phyloP scores from a whole-genome alignment of 179 eudicot genomes.

The Patellifolia procumbens region DNA sequence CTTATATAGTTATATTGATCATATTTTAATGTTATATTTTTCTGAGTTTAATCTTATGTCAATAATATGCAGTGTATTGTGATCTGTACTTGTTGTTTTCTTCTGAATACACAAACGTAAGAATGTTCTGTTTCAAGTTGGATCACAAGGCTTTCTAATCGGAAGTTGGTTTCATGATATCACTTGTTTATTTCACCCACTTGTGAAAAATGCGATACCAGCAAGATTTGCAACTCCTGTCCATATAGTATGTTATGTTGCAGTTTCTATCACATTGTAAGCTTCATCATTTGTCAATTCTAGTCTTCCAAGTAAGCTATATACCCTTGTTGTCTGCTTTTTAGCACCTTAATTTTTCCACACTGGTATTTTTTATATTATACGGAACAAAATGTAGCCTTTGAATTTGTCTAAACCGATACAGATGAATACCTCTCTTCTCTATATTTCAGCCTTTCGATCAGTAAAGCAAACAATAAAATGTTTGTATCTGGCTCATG shows the following conservation, averaged over 20 bases:
- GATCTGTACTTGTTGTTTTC: not conserved
- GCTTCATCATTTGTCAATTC: not conserved
- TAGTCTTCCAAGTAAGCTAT: not conserved
- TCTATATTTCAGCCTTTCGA: slow-evolving; percentile 61
- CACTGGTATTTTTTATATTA: not conserved
- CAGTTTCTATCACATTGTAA: not conserved
- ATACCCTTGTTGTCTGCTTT: not conserved
- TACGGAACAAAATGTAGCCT: not conserved
- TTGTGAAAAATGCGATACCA: not conserved
- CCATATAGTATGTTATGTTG: not conserved
- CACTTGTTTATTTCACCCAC: not conserved
- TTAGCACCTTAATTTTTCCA: not conserved
- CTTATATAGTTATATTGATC: not conserved
- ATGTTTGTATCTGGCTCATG: slow-evolving; percentile 91
- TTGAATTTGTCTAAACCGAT: not conserved
- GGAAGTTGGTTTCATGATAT: not conserved
- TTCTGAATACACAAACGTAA: not conserved
- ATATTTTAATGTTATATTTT: not conserved
- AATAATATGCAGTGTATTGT: not conserved
- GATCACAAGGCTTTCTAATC: not conserved
- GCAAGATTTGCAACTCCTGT: not conserved
- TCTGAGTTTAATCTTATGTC: not conserved
- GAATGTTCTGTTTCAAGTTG: not conserved
- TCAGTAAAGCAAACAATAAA: slow-evolving; percentile 62
- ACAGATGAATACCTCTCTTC: slow-evolving; percentile 1